Evolutionary conservation across 495 filamentous ascomycete genomes (phyloP).

Genomic region (Penicillium waksmanii): DNA sequence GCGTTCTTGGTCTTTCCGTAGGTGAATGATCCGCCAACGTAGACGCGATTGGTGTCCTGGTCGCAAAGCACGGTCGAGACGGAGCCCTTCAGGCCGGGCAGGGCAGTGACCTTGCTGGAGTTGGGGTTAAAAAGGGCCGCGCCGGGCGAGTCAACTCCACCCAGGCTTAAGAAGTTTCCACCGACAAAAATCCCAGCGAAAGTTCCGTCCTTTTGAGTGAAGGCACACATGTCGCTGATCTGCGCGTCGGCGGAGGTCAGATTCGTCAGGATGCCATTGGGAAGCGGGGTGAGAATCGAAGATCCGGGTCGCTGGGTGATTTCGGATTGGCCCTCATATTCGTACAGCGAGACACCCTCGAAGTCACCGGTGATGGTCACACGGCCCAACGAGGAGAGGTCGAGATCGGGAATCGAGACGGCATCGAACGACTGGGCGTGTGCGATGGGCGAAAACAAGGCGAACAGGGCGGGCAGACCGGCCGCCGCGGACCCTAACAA

Average conservation of each 20-base stretch:
- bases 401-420: slow-evolving; percentile 75
- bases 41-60: slow-evolving; percentile 77
- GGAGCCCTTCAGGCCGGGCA: slow-evolving; percentile 78
- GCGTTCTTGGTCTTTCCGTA: slow-evolving; percentile 84
- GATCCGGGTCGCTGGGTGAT: slow-evolving; percentile 72
- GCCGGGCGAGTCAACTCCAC: slow-evolving; percentile 71
- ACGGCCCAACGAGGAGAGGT: slow-evolving; percentile 78
- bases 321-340: slow-evolving; percentile 79
- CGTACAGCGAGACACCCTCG: slow-evolving; percentile 84
- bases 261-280: slow-evolving; percentile 80
- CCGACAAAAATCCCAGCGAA: slow-evolving; percentile 79
- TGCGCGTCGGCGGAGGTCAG: slow-evolving; percentile 77
- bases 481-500: slow-evolving; percentile 59
- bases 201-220: slow-evolving; percentile 66
- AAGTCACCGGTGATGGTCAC: slow-evolving; percentile 92
- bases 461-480: slow-evolving; percentile 45
- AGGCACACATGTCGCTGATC: slow-evolving; percentile 86
- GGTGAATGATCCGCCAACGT: slow-evolving; percentile 85
- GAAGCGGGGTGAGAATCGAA: slow-evolving; percentile 78
- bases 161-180: slow-evolving; percentile 96
- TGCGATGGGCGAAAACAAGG: slow-evolving; percentile 43
- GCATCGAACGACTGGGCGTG: slow-evolving; percentile 67
- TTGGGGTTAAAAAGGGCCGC: slow-evolving; percentile 79
- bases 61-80: slow-evolving; percentile 86
- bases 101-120: slow-evolving; percentile 64